phyloP scores from a whole-genome alignment of 2,329 filamentous ascomycete species.

The Lachnellula subtilissima region DNA sequence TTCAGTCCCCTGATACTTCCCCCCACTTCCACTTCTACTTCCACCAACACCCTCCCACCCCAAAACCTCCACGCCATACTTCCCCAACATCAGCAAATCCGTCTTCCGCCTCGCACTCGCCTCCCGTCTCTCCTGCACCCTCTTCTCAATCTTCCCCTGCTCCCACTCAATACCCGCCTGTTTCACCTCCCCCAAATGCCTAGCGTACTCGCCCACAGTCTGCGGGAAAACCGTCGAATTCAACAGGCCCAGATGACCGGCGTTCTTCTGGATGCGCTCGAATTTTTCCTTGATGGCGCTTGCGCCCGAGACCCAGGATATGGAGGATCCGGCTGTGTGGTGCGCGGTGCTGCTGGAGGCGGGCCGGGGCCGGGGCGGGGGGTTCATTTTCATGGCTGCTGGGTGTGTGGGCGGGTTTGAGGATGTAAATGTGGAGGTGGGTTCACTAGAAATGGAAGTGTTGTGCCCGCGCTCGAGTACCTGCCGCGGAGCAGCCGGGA shows the following conservation, averaged over 20 bases:
- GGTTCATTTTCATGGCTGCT: neutral
- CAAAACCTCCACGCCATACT: neutral
- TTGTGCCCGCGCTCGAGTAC: no score
- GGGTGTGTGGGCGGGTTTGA: neutral
- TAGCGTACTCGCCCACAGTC: neutral
- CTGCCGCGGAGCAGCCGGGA: no score
- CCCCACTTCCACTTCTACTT: neutral
- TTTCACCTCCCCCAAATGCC: neutral
- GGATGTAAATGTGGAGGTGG: no score
- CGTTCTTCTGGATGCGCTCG: conserved; percentile 10
- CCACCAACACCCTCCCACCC: neutral
- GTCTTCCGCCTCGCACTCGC: neutral
- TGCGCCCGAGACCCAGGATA: conserved; percentile 1
- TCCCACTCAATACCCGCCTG: neutral
- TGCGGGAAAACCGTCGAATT: conserved; percentile 6
- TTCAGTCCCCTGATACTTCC: conserved; percentile 3
- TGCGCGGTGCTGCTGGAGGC: neutral
- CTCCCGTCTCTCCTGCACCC: neutral
- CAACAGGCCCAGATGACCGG: conserved; percentile 1
- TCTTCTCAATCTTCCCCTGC: neutral
- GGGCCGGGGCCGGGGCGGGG: neutral
- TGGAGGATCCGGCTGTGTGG: neutral
- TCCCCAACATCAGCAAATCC: neutral
- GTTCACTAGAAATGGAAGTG: no score
- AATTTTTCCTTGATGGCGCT: conserved; percentile 1